Evolutionary conservation across 768 basidiomycete genomes (phyloP), one percentile per base, ranked within the genome.

Genomic region (Amanita rubescens): DNA sequence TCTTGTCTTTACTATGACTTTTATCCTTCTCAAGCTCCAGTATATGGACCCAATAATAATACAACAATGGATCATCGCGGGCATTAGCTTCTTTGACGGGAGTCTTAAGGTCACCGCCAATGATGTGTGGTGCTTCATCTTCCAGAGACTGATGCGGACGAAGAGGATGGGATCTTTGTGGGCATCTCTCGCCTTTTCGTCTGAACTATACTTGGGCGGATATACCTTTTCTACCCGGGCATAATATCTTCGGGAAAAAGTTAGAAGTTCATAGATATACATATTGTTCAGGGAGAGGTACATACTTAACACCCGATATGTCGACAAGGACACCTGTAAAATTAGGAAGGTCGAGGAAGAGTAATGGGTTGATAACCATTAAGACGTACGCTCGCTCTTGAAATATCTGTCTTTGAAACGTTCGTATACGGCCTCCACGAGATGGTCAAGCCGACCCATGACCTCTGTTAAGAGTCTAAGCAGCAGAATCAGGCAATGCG

Each of bases 331-430:
- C 82, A 71, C 79, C 91, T 94, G 63, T n/a, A 58, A 51, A 44
- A 60, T 56, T 47, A 54, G 53, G 54, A 50, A 41, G 42, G 57
- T 67, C 42, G 44, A 33, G 35, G 20, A 30, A 14, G n/a, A 30
- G 17, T 38, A 10, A n/a, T 17, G 25, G 14, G 61, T 60, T 50
- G 32, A 49, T 27, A 33, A 37, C 48, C 27, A 57, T 33, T 22
- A 49, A 41, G 54, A 81, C 93, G 56, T 63, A 94, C 93, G 86
- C 71, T 99, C 96, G 60, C 83, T 85, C 39, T 79, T 73, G 69
- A 93, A 98, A 69, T 93, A 99, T 27, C 96, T 81, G 71, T 98
- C 90, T 62, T 94, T 93, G 78, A 93, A 98, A 50, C 96, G 87
- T 58, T 97, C 94, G 63, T 84, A 96, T 35, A 97, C 90, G 47